Base-by-base conservation (phyloP, 768 basidiomycete species). In the Pholiota molesta region DNA sequence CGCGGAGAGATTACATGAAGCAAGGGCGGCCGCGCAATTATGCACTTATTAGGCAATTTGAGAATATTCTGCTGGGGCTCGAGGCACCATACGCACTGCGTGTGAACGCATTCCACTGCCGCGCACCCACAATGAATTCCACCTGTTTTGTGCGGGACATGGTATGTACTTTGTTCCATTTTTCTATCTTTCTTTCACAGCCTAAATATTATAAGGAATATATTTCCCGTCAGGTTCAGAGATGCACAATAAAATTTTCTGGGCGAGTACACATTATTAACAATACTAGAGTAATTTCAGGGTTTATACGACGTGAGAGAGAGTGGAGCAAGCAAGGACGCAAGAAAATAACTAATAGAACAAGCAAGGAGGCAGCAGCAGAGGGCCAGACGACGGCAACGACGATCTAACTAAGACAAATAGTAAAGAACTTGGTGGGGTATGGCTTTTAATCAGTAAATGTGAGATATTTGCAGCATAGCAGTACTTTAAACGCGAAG, bases 261-360 rank as follows among this genome's bases (percentile, higher is more conserved):
- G 42, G 45, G 13, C 13, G 23, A 35, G 57, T 67, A 69, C 68
- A 69, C 57, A 69, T 69, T 69, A 69, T 62, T 64, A 62, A 63
- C 57, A 64, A 65, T 67, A 65, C 61, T 69, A 69, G 19, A 63
- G 57, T 66, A 67, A 61, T 64, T 67, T 65, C 68, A 60, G 61
- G 63, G 66, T 53, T 61, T 61, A 59, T 57, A 44, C 60, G 47
- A 53, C 55, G 58, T 63, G 63, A 55, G 64, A 29, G 52, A 45
- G 61, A 52, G 57, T 44, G 47, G 9, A 9, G 31, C 31, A 31
- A 31, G 31, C 31, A 31, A 31, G 31, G 55, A 42, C 44, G 42
- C 55, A 57, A 40, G 42, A 37, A 57, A 42, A 33, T 16, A 58
- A 33, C 11, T 28, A 16, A n/a, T 5, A 39, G 17, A 39, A 37